phyloP scores from a whole-genome alignment of 108 stramenopile genomes.

The Pelagomonas calceolata region DNA sequence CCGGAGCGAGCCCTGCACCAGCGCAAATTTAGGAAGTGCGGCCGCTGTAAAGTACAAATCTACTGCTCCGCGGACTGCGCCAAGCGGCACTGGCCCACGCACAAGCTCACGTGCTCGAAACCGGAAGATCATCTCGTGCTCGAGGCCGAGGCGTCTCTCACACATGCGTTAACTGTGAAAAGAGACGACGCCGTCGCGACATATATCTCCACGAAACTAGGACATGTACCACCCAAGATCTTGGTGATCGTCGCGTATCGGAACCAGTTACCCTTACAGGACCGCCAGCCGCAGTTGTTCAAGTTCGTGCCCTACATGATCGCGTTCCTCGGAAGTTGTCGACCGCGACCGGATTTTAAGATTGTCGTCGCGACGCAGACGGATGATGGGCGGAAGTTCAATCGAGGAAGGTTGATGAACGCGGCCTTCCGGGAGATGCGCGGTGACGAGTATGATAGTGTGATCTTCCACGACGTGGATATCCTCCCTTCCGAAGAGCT shows the following conservation, averaged over 20 bases:
- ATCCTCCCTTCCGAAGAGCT: not conserved
- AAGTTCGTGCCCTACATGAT: conserved; percentile 1
- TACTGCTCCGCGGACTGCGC: not conserved
- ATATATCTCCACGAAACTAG: not conserved
- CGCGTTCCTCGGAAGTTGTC: not conserved
- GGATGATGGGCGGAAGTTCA: not conserved
- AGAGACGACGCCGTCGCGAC: no score
- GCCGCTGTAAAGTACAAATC: not conserved
- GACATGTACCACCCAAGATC: not conserved
- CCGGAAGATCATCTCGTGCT: not conserved
- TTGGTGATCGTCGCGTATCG: not conserved
- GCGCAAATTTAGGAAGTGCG: not conserved
- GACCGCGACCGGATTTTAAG: not conserved
- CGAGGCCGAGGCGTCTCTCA: not conserved
- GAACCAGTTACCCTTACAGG: not conserved
- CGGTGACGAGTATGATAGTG: not conserved
- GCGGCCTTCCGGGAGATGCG: not conserved
- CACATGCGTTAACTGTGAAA: no score
- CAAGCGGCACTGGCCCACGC: not conserved
- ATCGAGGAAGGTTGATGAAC: not conserved
- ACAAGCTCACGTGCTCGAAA: not conserved
- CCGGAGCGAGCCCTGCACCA: not conserved
- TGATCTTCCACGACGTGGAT: not conserved
- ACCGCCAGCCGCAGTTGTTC: not conserved
- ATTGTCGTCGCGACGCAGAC: not conserved